Percentiles rank a stretch among this genome's conserved stretches.
These are phyloP conservation scores for Kazachstania psychrophila DNA, from an alignment of 805 yeast species.

Conservation along the genomic window DNA sequence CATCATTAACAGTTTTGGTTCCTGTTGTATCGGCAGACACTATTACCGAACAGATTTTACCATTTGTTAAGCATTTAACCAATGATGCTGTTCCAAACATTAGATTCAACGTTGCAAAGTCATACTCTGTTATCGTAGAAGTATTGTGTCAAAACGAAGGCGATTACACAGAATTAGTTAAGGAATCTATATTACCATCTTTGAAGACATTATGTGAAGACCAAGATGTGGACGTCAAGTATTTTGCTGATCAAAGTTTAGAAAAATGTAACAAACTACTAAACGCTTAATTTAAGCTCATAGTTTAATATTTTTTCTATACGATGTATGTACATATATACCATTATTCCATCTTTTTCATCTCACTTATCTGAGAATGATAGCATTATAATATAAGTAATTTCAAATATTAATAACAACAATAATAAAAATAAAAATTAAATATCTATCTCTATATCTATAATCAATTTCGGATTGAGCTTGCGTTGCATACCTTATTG, in stretches of 20 bases:
- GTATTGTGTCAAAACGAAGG: slow-evolving; percentile 32
- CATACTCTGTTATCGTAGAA: slow-evolving; percentile 54
- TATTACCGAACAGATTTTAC: slow-evolving; percentile 58
- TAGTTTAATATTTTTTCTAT: not conserved
- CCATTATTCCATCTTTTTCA: too few species aligned
- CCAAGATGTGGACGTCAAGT: slow-evolving; percentile 82
- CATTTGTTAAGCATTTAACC: slow-evolving; percentile 64
- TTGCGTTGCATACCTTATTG: slow-evolving; percentile 46
- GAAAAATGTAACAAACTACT: slow-evolving; percentile 23
- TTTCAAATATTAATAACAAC: not conserved
- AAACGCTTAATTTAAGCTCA: not conserved
- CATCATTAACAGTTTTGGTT: slow-evolving; percentile 74
- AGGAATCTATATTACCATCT: slow-evolving; percentile 49
- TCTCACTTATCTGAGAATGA: too few species aligned
- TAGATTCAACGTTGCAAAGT: slow-evolving; percentile 88
- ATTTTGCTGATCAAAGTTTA: slow-evolving; percentile 63
- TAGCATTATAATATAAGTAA: too few species aligned
- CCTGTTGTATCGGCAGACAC: slow-evolving; percentile 56
- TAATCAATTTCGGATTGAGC: too few species aligned
- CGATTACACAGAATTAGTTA: slow-evolving; percentile 32
- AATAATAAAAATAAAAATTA: slow-evolving; percentile 1
- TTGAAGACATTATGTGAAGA: slow-evolving; percentile 61
- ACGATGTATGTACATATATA: too few species aligned
- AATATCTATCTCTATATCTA: too few species aligned
- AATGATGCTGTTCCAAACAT: slow-evolving; percentile 89